Percentiles rank a stretch among this genome's conserved stretches.
Conservation (phyloP, 2,329 filamentous ascomycete species). For the Verticillium nubilum region DNA sequence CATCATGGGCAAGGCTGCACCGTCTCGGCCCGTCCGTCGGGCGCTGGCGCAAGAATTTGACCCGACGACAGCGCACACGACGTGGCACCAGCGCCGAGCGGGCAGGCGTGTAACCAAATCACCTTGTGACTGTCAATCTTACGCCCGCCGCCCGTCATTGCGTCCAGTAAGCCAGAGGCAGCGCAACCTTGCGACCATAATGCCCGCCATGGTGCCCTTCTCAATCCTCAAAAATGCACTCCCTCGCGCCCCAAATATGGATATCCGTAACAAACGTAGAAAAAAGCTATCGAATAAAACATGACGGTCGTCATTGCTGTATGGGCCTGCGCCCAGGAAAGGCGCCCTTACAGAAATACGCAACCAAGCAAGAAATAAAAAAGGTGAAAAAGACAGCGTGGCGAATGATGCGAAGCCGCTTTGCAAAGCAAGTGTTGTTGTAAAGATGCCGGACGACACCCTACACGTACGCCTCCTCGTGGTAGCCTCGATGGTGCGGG, state of each 20-base stretch:
- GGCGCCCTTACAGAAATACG: conserved; percentile 7
- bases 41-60: neutral
- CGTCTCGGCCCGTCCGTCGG: neutral
- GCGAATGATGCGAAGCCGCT: neutral
- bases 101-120: neutral
- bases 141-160: neutral
- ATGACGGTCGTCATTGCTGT: conserved; percentile 13
- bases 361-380: conserved; percentile 5
- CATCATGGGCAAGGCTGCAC: neutral
- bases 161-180: neutral
- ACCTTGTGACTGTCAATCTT: neutral
- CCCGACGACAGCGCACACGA: neutral
- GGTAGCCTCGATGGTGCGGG: conserved; percentile 16
- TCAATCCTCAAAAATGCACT: neutral
- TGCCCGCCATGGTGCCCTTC: neutral
- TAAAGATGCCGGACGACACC: neutral
- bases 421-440: neutral
- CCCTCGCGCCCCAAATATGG: conserved; percentile 3
- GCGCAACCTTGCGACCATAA: neutral
- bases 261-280: conserved; percentile 3
- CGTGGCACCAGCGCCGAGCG: neutral
- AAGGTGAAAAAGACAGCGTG: neutral
- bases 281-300: conserved; percentile 7
- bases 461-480: conserved; percentile 13
- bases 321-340: conserved; percentile 8